Conservation (phyloP, 176 grass and related monocot genomes). For the Aegilops sharonensis region DNA sequence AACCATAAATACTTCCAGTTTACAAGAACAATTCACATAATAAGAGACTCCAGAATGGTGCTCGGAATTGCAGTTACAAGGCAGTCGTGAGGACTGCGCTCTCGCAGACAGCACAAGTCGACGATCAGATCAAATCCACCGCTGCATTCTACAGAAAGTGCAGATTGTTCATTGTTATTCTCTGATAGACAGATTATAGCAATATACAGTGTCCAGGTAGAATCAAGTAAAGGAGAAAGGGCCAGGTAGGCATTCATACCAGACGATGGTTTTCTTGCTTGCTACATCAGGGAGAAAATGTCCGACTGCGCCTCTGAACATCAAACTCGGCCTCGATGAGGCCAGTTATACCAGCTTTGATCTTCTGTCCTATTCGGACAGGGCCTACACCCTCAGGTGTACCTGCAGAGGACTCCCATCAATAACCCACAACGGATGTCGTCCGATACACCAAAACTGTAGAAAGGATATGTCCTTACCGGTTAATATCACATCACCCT, state of each 20-base stretch:
- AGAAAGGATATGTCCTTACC: constrained; percentile 36
- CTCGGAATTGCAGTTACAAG: not conserved
- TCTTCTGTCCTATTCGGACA: constrained; percentile 77
- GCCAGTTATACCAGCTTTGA: constrained; percentile 92
- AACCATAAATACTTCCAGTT: not conserved
- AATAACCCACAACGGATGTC: not conserved
- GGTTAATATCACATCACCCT: constrained; percentile 96
- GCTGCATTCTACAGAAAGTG: not conserved
- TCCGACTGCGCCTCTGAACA: constrained; percentile 65
- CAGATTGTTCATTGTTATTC: not conserved
- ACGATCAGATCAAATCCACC: not conserved
- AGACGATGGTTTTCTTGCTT: constrained; percentile 14
- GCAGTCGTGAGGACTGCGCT: not conserved
- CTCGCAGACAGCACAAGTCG: not conserved
- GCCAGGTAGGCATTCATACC: not conserved
- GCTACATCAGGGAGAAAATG: constrained; percentile 42
- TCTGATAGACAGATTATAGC: not conserved
- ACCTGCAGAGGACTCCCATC: constrained; percentile 37
- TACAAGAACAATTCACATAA: constrained; percentile 23
- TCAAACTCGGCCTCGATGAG: constrained; percentile 85
- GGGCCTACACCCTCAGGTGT: constrained; percentile 90
- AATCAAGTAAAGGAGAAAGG: not conserved
- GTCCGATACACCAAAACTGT: not conserved
- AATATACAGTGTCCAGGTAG: not conserved
- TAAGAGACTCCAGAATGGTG: not conserved